phyloP scores from a whole-genome alignment of 129 eudicot species.

The Deinandra increscens region DNA sequence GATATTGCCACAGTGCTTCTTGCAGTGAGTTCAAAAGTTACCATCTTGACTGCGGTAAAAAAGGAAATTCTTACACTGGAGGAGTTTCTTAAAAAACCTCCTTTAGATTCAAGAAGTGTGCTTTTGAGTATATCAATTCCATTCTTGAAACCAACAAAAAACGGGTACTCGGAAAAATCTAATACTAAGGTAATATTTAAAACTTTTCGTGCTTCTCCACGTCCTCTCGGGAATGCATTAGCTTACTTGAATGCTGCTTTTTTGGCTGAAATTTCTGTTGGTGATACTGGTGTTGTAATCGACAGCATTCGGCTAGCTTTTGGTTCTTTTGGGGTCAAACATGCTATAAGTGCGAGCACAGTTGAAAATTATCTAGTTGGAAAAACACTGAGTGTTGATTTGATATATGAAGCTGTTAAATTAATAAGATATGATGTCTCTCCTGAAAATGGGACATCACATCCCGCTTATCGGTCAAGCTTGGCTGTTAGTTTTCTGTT shows the following conservation, averaged over 20 bases:
- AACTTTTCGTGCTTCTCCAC: conserved; percentile 84
- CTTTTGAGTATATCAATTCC: conserved; percentile 74
- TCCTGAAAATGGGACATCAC: conserved; percentile 63
- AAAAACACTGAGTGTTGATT: conserved; percentile 39
- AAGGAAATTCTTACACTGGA: conserved; percentile 56
- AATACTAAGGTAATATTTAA: conserved; percentile 51
- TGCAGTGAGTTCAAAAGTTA: conserved; percentile 60
- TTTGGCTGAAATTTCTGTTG: conserved; percentile 49
- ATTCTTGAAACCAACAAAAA: conserved; percentile 28
- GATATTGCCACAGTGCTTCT: conserved; percentile 83
- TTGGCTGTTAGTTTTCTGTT: conserved; percentile 80
- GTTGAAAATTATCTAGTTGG: conserved; percentile 67
- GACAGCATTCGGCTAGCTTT: conserved; percentile 58
- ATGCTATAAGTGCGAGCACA: conserved; percentile 54
- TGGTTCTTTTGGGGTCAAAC: conserved; percentile 78
- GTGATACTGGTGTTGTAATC: conserved; percentile 39
- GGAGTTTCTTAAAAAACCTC: conserved; percentile 59
- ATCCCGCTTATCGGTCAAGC: conserved; percentile 65
- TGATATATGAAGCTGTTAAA: conserved; percentile 53
- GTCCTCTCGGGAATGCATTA: conserved; percentile 90
- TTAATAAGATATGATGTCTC: conserved; percentile 42
- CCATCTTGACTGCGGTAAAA: conserved; percentile 38
- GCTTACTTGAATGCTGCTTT: conserved; percentile 86
- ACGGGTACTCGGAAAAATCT: conserved; percentile 30
- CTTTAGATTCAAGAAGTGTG: conserved; percentile 54